Evolutionary conservation across 768 basidiomycete species (phyloP).

Genomic region (Agaricus subrufescens): DNA sequence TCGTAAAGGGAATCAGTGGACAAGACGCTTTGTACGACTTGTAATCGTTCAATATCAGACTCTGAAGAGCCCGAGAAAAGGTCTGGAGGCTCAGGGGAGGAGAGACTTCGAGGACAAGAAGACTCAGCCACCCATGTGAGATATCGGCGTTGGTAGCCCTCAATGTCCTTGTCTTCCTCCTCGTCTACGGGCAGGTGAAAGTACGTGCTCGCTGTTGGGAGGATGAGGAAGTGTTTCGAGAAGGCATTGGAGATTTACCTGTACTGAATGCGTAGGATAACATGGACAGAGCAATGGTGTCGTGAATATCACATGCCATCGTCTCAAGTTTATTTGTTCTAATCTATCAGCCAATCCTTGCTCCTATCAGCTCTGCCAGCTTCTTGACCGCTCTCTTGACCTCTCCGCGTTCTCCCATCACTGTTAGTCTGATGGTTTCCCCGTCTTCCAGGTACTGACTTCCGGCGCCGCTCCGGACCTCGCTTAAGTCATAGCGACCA

Average conservation of each 20-base stretch:
- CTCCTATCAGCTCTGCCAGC: constrained; percentile 44
- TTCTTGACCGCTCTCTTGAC: constrained; percentile 51
- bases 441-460: constrained; percentile 22
- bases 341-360: constrained; percentile 1
- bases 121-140: constrained; percentile 45
- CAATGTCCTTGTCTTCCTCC: constrained; percentile 43
- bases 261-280: constrained; percentile 43
- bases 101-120: constrained; percentile 16
- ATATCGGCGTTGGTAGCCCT: constrained; percentile 40
- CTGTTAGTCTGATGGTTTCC: constrained; percentile 59
- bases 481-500: constrained; percentile 66
- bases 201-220: constrained; percentile 49
- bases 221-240: background rate
- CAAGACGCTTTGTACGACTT: constrained; percentile 44
- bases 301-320: too few species aligned
- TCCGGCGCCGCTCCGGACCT: background rate
- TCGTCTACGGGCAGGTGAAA: constrained; percentile 64
- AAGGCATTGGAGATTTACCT: constrained; percentile 18
- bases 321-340: too few species aligned
- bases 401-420: constrained; percentile 90
- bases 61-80: background rate
- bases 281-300: constrained; percentile 21
- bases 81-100: constrained; percentile 16
- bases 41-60: constrained; percentile 1
- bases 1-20: constrained; percentile 63